Evolutionary conservation across 495 filamentous ascomycete species (phyloP), one percentile per base, ranked within the genome.

Genomic region (Penicillium angulare): DNA sequence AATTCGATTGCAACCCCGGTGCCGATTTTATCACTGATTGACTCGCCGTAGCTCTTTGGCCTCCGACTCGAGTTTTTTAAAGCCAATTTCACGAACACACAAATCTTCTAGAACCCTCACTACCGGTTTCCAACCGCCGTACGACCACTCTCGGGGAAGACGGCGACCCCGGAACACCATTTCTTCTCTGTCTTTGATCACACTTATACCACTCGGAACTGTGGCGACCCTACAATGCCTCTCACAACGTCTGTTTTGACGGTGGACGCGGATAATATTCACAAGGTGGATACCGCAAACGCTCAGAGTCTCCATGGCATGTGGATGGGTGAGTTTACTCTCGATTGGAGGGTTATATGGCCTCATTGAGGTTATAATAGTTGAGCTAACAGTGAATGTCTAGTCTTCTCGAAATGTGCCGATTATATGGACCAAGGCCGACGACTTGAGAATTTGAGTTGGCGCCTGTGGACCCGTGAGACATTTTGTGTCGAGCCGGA

Each of bases 401-500:
- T 63, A 95, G 92, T 97, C 23, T 97, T 99, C 66, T 92, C 91
- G 2, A 88, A 91, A 79, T 96, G 91, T 71, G 88, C 90, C 58
- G 89, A 93, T 54, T 92, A 92, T 49, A 86, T 99, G 64, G 91
- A 96, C 59, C 87, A 97, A 67, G 93, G 93, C 18, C 83, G 90
- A 60, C 79, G 93, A 61, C 76, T 97, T 51, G 95, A 97, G 65
- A 99, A 99, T 71, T 66, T 99, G 23, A 92, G 87, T 59, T 99
- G 93, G 93, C 79, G 93, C 50, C 74, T 99, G 54, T 99, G 92
- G 92, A 95, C 88, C 55, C 83, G 90, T 43, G 95, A 97, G 65
- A 96, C 91, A 7, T 93, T 99, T 56, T 97, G 93, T 72, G 95
- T 92, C 69, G 89, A 91, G 26, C 80, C 79, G n/a, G 71, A 80